phyloP scores from a whole-genome alignment of 148 eudicot species.

The Rhododendron ovatum region DNA sequence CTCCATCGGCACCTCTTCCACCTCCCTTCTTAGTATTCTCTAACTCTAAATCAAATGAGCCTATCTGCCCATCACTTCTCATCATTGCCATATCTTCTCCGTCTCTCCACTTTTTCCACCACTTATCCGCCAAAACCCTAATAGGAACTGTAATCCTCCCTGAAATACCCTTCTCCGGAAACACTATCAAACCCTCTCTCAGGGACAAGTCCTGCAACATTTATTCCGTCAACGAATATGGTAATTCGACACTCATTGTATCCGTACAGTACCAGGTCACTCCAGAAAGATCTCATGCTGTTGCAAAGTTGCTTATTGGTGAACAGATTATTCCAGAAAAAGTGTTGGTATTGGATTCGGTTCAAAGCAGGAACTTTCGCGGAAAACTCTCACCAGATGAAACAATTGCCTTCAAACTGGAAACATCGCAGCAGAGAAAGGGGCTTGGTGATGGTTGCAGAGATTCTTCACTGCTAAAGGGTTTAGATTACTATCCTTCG shows the following conservation, averaged over 20 bases:
- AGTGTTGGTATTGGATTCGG: constrained; percentile 72
- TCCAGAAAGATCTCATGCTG: constrained; percentile 69
- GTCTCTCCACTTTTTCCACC: constrained; percentile 66
- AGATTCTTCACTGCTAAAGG: constrained; percentile 35
- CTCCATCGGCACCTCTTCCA: constrained; percentile 63
- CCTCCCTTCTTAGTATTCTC: constrained; percentile 63
- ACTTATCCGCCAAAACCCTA: constrained; percentile 55
- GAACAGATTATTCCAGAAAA: constrained; percentile 65
- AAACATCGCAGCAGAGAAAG: constrained; percentile 20
- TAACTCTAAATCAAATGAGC: constrained; percentile 31
- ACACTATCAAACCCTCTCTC: constrained; percentile 48
- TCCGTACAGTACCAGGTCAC: constrained; percentile 55
- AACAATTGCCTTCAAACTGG: constrained; percentile 69
- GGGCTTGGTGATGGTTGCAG: constrained; percentile 9
- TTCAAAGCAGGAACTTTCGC: constrained; percentile 70
- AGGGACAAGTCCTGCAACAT: constrained; percentile 70
- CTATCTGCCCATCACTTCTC: constrained; percentile 67
- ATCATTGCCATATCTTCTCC: constrained; percentile 76
- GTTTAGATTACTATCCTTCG: constrained; percentile 66
- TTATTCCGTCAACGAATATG: constrained; percentile 46
- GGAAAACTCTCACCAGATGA: constrained; percentile 81
- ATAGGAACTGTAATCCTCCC: constrained; percentile 76
- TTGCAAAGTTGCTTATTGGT: constrained; percentile 60
- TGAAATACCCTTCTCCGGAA: constrained; percentile 67
- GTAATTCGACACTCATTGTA: constrained; percentile 38